These are phyloP conservation scores for Fraxinus angustifolia DNA, from an alignment of 305 asterid genomes.

Conservation along the genomic window DNA sequence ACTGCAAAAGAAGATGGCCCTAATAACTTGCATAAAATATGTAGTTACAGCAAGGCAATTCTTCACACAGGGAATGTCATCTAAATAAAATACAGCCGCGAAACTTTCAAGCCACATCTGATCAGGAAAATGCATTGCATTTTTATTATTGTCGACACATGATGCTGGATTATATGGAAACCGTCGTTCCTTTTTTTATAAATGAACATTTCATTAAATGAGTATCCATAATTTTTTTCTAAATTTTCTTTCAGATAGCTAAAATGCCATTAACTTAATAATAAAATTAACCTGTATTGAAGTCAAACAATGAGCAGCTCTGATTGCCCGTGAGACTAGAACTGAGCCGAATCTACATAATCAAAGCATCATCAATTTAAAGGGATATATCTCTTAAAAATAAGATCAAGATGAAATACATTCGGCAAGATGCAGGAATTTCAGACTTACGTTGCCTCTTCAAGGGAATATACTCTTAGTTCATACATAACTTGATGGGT, in stretches of 20 bases:
- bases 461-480: slow-evolving; percentile 90
- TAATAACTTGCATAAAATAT: not conserved
- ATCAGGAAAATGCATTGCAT: not conserved
- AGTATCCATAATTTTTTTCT: not conserved
- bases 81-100: not conserved
- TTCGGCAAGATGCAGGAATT: slow-evolving; percentile 1
- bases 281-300: slow-evolving; percentile 79
- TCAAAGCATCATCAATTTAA: slow-evolving; percentile 20
- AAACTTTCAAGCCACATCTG: not conserved
- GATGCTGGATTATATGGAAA: not conserved
- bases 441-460: slow-evolving; percentile 78
- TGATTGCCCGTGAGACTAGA: slow-evolving; percentile 77
- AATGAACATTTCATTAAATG: not conserved
- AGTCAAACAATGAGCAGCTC: slow-evolving; percentile 98
- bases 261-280: not conserved
- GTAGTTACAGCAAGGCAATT: not conserved
- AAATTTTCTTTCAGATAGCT: not conserved
- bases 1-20: not conserved
- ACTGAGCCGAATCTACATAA: slow-evolving; percentile 76
- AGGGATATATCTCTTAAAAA: not conserved
- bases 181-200: not conserved
- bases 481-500: slow-evolving; percentile 90
- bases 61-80: not conserved
- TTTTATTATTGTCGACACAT: not conserved
- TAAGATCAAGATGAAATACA: slow-evolving; percentile 4